These are phyloP conservation scores for Selaginella tamariscina DNA, from an alignment of 75 land plant genomes.

Conservation along the genomic window DNA sequence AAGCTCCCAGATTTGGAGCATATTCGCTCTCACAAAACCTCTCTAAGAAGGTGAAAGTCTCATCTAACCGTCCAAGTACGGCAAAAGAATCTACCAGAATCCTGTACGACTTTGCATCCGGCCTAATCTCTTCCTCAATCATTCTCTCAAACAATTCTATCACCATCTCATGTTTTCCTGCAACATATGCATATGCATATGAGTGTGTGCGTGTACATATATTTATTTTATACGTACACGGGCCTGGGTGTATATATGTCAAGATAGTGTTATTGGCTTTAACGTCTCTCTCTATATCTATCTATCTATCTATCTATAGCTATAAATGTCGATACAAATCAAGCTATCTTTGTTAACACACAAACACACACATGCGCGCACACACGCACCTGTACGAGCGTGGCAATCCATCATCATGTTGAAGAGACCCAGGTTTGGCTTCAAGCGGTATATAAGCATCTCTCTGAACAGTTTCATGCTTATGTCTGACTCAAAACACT, in stretches of 20 bases:
- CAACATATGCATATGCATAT: too few relatives aligned
- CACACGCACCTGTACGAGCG: neutral
- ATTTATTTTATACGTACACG: too few relatives aligned
- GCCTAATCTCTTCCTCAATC: neutral
- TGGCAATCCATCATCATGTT: neutral
- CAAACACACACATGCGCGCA: too few relatives aligned
- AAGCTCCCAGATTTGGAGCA: neutral
- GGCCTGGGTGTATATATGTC: too few relatives aligned
- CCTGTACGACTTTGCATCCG: neutral
- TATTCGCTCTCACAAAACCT: neutral
- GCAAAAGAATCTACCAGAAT: neutral
- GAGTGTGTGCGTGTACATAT: too few relatives aligned
- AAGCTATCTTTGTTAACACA: too few relatives aligned
- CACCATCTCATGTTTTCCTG: neutral
- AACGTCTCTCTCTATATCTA: too few relatives aligned
- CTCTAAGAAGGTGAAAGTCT: neutral
- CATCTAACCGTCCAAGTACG: neutral
- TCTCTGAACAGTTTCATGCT: neutral
- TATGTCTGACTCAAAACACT: neutral
- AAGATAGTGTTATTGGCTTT: too few relatives aligned
- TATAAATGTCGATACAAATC: too few relatives aligned
- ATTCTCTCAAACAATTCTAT: conserved; percentile 6
- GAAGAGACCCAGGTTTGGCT: conserved; percentile 2
- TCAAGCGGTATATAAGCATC: neutral
- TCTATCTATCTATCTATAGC: too few relatives aligned